Evolutionary conservation across 352 stramenopile species (phyloP), one percentile per base, ranked within the genome.

Genomic region (Pythium myriotylum): DNA sequence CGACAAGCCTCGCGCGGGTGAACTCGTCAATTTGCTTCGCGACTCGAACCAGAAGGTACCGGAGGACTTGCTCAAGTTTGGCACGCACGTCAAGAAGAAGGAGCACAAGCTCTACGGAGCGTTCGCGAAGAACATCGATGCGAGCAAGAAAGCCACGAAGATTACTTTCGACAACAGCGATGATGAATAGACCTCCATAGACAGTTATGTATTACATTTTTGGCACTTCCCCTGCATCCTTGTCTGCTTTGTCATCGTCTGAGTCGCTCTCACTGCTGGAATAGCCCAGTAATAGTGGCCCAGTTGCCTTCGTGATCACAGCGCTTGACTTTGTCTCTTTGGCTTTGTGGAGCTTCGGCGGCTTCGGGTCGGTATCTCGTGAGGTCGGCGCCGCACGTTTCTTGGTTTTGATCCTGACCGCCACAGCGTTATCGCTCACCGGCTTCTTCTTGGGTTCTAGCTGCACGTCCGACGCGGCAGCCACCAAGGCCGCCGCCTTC

Each of bases 1-100:
- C 54, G 95, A 99, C 73, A 99, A 99, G 79, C 89, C 92, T 54
- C 94, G 97, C 62, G 96, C 96, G 27, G 97, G 96, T 19, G 95
- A 98, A 63, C 78, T 99, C 8, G 94, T 99, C 40, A 98, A 99
- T 70, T 76, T 99, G 20, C 86, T 99, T 76, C 89, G 83, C 58
- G 90, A 98, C 58, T 88, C 94, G 48, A 97, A 97, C 54, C 93
- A 98, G 70, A 55, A 83, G 23, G 89, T 99, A 58, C 97, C 97
- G 3, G 84, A 94, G 24, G 96, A 96, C 46, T 77, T 99, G 33
- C 92, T 97, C 68, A 98, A 98, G 71, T 99, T 99, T 76, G 97
- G 97, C 61, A 99, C 96, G 60, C 97, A 98, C 32, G 98, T 99
- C 48, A 99, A 99, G 83, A 99, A 99, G 86, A 99, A 99, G 91